Base-by-base conservation (phyloP, 202 grass and related monocot genomes). In the Digitaria exilis region DNA sequence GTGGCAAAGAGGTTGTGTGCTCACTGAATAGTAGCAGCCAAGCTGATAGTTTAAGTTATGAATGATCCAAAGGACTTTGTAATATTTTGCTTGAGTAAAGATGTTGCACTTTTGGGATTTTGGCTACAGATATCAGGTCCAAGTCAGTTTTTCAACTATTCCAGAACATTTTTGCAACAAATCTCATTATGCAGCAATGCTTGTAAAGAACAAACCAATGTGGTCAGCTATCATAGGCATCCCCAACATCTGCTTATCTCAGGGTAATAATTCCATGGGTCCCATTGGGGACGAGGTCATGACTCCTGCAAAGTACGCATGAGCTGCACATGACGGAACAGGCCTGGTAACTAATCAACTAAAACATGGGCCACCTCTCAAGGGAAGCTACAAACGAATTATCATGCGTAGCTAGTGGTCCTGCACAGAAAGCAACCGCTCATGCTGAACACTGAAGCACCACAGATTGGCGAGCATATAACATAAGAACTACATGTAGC, bases 301-400 rank as follows among this genome's bases (percentile, higher is more conserved):
- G 25, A 55, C 21, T 58, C 69, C 73, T 39, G 77, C 37, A 28
- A 76, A 87, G 78, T 80, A 86, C 62, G 0, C 11, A 37, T 61
- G 60, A 69, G 62, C 70, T 87, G 69, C 70, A 81, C 77, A 48
- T 75, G 77, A 67, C 39, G 17, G n/a, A 81, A 37, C 61, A 28
- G 61, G 70, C 51, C 59, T 37, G 16, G 69, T 44, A 75, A 75
- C 77, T 39, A 86, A 77, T 83, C 10, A 75, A 79, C 55, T 43
- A 79, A 71, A 85, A 77, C 35, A 57, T 71, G 22, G 80, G 37
- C 39, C 56, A 70, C 51, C 34, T 76, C 75, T 59, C 15, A 21
- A 77, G 45, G 34, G 31, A 82, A 89, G 77, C 37, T 67, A 82
- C 64, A 71, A 22, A 43, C 21, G 49, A 76, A 69, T 43, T 71